Base-by-base conservation (phyloP, 306 rosid species). In the Trichosanthes truncata region DNA sequence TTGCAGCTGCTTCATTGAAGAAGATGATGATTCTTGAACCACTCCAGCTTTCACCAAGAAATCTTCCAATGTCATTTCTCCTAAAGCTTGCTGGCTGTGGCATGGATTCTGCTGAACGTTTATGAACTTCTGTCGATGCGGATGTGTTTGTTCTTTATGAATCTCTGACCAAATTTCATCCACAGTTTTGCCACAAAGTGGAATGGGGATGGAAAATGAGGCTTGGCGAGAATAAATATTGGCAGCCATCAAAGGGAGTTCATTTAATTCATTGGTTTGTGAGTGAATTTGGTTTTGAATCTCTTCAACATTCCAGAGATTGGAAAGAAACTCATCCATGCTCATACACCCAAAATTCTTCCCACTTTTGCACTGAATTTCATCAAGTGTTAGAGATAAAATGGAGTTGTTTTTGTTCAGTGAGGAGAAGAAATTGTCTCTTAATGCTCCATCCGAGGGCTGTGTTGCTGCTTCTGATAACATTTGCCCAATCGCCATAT, bases 151-250 rank as follows among this genome's bases (percentile, higher is more conserved):
- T 17, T 35, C 80, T 74, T 79, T 83, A 7, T 88, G 90, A 46
- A 93, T 91, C 84, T 91, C 87, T 4, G 81, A 87, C 97, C 96
- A 91, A 7, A 93, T 84, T 80, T 89, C 92, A 14, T 91, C 93
- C 46, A 86, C 88, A 15, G 93, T 88, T 83, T 91, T 93, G 76
- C 86, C 89, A 86, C 93, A 83, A 51, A 85, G 85, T 59, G 90
- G 89, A n/a, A 86, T 83, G 12, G 89, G 91, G 63, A 85, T 87
- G 13, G 86, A 85, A 76, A 86, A 48, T 0, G 86, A 81, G 67
- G 83, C 81, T 4, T 83, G 84, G n/a, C 35, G 51, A 1, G 81
- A 4, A 65, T 33, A 3, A 40, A 9, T 40, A 21, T 71, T 86
- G 55, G 84, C 35, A 48, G 56, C 81, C 52, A 53, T 55, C 62